Evolutionary conservation across 169 alveolate species (phyloP).

Genomic region (Cryptosporidium ubiquitum): DNA sequence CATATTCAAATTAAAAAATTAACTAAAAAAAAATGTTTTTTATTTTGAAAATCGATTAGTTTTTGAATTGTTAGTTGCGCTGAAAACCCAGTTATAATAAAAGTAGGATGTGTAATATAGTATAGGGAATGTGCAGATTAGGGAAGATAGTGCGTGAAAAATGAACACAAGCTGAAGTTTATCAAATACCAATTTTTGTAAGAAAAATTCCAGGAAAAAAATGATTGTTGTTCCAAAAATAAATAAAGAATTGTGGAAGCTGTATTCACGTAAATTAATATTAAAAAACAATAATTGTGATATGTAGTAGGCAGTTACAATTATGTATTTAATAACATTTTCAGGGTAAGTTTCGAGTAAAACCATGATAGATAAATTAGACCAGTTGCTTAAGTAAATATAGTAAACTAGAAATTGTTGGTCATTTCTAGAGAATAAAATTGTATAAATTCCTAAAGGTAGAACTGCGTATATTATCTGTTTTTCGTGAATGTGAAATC

Average conservation of each 20-base stretch:
- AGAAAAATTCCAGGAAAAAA: constrained; percentile 33
- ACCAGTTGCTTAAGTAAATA: constrained; percentile 18
- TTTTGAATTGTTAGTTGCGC: neutral
- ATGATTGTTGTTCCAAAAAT: neutral
- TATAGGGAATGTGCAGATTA: constrained; percentile 26
- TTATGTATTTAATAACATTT: constrained; percentile 48
- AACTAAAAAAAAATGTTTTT: no score
- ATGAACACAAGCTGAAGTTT: constrained; percentile 8
- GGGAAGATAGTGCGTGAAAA: constrained; percentile 32
- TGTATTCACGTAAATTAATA: neutral
- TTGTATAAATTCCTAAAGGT: constrained; percentile 31
- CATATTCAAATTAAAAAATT: no score
- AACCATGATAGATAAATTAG: constrained; percentile 45
- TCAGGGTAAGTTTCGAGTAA: constrained; percentile 35
- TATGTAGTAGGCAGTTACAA: neutral
- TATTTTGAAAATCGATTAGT: neutral
- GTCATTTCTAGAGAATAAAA: neutral
- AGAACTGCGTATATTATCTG: constrained; percentile 22
- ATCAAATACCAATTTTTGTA: constrained; percentile 18
- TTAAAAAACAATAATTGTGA: constrained; percentile 3
- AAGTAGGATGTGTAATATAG: constrained; percentile 19
- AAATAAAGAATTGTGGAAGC: neutral
- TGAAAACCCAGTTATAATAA: constrained; percentile 8
- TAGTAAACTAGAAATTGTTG: neutral
- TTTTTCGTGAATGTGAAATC: constrained; percentile 58